Conservation (phyloP, 2,329 filamentous ascomycete genomes). For the Samsoniella hepiali region DNA sequence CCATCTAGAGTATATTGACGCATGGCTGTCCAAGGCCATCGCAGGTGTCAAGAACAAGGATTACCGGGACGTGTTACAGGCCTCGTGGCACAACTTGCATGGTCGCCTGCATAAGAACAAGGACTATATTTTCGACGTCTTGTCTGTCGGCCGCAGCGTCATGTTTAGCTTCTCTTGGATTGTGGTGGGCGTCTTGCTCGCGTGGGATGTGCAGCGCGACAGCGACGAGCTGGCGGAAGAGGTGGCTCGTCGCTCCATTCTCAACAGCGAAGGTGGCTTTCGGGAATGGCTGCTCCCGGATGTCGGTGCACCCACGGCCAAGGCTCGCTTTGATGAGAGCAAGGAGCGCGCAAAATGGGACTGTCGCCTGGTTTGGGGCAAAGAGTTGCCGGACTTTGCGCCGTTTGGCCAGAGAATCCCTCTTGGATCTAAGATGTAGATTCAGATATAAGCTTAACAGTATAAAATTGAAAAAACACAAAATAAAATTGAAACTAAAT, state of each 20-base stretch:
- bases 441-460: not conserved
- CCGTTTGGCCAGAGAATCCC: conserved; percentile 13
- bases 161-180: conserved; percentile 21
- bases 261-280: conserved; percentile 18
- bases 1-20: conserved; percentile 7
- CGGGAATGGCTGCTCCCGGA: conserved; percentile 18
- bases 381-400: conserved; percentile 15
- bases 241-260: conserved; percentile 15
- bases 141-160: conserved; percentile 17
- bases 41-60: not conserved
- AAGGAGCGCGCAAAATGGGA: conserved; percentile 18
- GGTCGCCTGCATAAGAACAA: not conserved
- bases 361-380: conserved; percentile 18
- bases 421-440: conserved; percentile 14
- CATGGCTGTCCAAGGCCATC: conserved; percentile 10
- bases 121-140: conserved; percentile 8
- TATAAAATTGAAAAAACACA: not conserved
- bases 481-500: not conserved
- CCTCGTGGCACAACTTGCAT: conserved; percentile 3
- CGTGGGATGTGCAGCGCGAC: conserved; percentile 17
- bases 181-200: conserved; percentile 14
- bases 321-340: conserved; percentile 10
- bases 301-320: not conserved
- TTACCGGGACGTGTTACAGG: not conserved
- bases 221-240: conserved; percentile 10